Evolutionary conservation across 2,329 filamentous ascomycete genomes (phyloP).

Genomic region (Aspergillus nomiae): DNA sequence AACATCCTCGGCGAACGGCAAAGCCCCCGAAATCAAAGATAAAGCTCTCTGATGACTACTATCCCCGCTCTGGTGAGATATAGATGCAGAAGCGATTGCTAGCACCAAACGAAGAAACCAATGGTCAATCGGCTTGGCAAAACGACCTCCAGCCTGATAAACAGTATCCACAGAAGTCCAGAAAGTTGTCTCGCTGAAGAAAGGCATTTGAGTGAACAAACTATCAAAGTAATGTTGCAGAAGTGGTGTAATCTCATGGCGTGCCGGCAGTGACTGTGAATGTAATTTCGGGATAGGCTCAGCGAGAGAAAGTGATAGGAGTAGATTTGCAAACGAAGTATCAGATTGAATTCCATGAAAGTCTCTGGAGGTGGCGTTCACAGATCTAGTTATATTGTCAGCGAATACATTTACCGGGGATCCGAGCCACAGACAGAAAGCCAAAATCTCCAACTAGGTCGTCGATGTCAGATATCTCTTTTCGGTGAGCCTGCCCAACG

Average conservation of each 20-base stretch:
- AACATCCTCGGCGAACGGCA: constrained; percentile 78
- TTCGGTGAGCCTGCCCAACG: constrained; percentile 47
- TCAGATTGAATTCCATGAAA: constrained; percentile 86
- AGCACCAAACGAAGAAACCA: constrained; percentile 90
- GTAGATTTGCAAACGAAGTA: constrained; percentile 89
- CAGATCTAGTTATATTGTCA: constrained; percentile 60
- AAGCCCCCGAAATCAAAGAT: constrained; percentile 64
- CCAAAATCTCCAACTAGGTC: constrained; percentile 92
- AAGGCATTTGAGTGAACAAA: constrained; percentile 76
- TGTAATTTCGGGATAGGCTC: constrained; percentile 67
- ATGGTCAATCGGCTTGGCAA: constrained; percentile 68
- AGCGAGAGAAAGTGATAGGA: constrained; percentile 79
- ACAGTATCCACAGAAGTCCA: constrained; percentile 78
- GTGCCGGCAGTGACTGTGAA: constrained; percentile 67
- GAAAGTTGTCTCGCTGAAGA: constrained; percentile 78
- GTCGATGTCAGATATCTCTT: constrained; percentile 84
- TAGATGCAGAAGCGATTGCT: constrained; percentile 74
- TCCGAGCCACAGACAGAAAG: constrained; percentile 65
- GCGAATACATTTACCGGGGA: constrained; percentile 11
- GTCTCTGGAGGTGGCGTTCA: constrained; percentile 92
- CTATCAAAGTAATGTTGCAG: constrained; percentile 85
- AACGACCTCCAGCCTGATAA: constrained; percentile 69
- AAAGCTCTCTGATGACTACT: constrained; percentile 65
- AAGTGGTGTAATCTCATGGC: constrained; percentile 67
- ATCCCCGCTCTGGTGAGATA: constrained; percentile 67